A percentile compares a stretch with the other conserved stretches of the same genome.
Evolutionary conservation across 352 stramenopile species (phyloP).

Genomic region (Lagenidium giganteum): DNA sequence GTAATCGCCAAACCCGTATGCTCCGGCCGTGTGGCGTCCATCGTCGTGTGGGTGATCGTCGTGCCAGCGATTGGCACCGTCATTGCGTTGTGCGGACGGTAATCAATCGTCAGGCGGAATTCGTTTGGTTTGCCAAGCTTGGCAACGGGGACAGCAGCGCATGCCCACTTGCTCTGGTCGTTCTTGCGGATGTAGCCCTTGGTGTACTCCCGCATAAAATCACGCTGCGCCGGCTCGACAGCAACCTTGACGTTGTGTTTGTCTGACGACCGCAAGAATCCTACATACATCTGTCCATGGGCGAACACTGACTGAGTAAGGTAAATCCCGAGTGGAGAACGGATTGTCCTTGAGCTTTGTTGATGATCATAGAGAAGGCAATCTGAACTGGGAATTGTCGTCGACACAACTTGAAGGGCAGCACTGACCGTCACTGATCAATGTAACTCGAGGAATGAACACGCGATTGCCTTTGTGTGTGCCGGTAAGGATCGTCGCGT

Average conservation of each 20-base stretch:
- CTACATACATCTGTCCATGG: slow-evolving; percentile 20
- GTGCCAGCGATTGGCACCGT: slow-evolving; percentile 18
- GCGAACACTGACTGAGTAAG: slow-evolving; percentile 8
- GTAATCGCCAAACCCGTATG: slow-evolving; percentile 20
- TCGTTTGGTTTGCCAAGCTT: slow-evolving; percentile 12
- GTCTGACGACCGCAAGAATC: slow-evolving; percentile 10
- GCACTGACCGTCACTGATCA: slow-evolving; percentile 1
- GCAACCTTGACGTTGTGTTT: slow-evolving; percentile 9
- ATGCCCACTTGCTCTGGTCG: slow-evolving; percentile 10
- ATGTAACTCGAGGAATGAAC: slow-evolving; percentile 14
- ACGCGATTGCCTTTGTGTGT: slow-evolving; percentile 1
- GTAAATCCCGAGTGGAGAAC: slow-evolving; percentile 13
- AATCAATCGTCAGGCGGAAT: slow-evolving; percentile 20
- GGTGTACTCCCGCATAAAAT: slow-evolving; percentile 1
- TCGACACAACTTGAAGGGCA: slow-evolving; percentile 6
- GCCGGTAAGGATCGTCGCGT: slow-evolving; percentile 18
- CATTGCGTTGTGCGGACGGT: slow-evolving; percentile 13
- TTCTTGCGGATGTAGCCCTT: slow-evolving; percentile 11
- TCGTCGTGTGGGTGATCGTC: slow-evolving; percentile 15
- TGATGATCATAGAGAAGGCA: slow-evolving; percentile 17
- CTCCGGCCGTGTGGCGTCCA: slow-evolving; percentile 2
- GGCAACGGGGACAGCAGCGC: slow-evolving; percentile 12
- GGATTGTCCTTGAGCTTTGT: slow-evolving; percentile 19
- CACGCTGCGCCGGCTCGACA: background rate
- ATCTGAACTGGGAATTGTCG: slow-evolving; percentile 10